Conservation (phyloP, 2,329 filamentous ascomycete species). For the Bipolaris victoriae region DNA sequence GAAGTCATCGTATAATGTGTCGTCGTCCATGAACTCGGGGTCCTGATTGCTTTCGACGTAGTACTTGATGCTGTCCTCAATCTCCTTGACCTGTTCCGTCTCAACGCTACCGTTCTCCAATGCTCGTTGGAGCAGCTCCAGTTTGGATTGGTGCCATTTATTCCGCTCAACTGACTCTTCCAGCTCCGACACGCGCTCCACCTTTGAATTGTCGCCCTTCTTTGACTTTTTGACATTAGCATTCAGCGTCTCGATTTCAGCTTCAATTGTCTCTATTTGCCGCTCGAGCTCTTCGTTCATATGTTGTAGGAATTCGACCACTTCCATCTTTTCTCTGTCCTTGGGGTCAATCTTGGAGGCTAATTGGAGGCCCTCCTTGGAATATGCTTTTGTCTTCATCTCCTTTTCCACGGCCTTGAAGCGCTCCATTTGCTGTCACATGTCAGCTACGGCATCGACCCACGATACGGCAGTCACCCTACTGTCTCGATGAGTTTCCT, state of each 20-base stretch:
- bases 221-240: constrained; percentile 95
- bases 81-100: constrained; percentile 80
- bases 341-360: constrained; percentile 95
- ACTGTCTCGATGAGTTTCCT: constrained; percentile 97
- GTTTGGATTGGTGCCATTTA: constrained; percentile 93
- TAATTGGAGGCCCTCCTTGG: constrained; percentile 93
- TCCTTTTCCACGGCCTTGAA: constrained; percentile 99
- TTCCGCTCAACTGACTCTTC: constrained; percentile 85
- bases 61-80: constrained; percentile 92
- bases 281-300: constrained; percentile 93
- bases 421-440: constrained; percentile 90
- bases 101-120: constrained; percentile 94
- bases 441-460: constrained; percentile 38
- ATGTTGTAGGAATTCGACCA: constrained; percentile 80
- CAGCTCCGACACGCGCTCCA: constrained; percentile 86
- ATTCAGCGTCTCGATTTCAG: constrained; percentile 84
- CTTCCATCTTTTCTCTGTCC: constrained; percentile 91
- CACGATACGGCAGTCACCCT: constrained; percentile 41
- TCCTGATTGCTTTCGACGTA: constrained; percentile 91
- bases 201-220: constrained; percentile 76
- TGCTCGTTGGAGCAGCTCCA: constrained; percentile 87
- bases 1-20: constrained; percentile 92
- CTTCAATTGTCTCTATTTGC: constrained; percentile 91
- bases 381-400: constrained; percentile 99
- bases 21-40: constrained; percentile 90